These are phyloP conservation scores for Trametes sp. DNA, from an alignment of 1,284 basidiomycete species.

Conservation along the genomic window DNA sequence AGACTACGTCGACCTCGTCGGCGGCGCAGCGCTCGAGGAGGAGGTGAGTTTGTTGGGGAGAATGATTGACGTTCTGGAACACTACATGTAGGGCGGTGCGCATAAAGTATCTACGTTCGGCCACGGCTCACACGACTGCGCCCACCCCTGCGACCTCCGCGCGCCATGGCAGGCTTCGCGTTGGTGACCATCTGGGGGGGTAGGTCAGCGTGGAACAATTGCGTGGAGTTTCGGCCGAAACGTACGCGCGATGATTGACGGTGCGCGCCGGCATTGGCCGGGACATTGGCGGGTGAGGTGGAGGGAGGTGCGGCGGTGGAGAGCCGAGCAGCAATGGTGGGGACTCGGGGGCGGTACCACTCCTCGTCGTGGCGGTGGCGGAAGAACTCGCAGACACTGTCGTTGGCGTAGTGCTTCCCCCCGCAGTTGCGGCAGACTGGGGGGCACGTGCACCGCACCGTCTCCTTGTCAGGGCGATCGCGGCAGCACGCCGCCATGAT, in stretches of 20 bases:
- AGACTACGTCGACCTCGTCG: conserved; percentile 6
- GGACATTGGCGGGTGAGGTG: neutral
- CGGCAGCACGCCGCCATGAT: neutral
- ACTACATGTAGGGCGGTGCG: conserved; percentile 6
- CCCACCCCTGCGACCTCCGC: neutral
- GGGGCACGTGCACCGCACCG: neutral
- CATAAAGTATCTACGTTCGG: neutral
- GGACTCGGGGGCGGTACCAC: neutral
- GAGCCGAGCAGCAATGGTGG: neutral
- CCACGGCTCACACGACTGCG: neutral
- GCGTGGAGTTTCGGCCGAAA: conserved; percentile 3
- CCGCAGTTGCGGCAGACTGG: conserved; percentile 12
- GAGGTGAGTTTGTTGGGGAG: conserved; percentile 9
- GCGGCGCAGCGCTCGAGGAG: conserved; percentile 9
- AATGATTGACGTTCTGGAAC: conserved; percentile 17
- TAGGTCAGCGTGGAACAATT: conserved; percentile 2
- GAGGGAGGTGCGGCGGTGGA: neutral
- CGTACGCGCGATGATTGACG: conserved; percentile 4
- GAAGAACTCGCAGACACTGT: conserved; percentile 1
- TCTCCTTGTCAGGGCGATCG: neutral
- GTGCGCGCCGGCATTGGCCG: neutral
- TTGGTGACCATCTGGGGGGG: conserved; percentile 4
- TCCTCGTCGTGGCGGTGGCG: neutral
- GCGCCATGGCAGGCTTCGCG: neutral
- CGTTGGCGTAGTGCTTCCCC: conserved; percentile 9